Conservation (phyloP, 768 basidiomycete genomes). For the Boletales sp. region DNA sequence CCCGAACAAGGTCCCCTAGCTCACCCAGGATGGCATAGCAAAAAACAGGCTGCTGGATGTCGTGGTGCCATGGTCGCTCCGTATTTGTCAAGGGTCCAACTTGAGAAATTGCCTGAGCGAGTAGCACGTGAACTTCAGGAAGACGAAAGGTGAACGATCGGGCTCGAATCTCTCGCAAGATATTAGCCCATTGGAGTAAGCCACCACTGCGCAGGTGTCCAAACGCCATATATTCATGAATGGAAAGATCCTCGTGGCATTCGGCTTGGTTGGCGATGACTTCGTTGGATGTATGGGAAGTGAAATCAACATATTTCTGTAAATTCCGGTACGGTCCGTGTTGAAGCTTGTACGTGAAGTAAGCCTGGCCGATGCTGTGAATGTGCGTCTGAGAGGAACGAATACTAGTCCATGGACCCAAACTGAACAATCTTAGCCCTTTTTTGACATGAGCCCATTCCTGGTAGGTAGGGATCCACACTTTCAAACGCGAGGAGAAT, state of each 20-base stretch:
- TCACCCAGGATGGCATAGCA: slow-evolving; percentile 32
- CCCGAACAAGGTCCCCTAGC: slow-evolving; percentile 28
- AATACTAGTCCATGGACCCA: slow-evolving; percentile 13
- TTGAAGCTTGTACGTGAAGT: slow-evolving; percentile 32
- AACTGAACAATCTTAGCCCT: slow-evolving; percentile 27
- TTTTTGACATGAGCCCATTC: slow-evolving; percentile 26
- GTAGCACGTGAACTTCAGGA: slow-evolving; percentile 38
- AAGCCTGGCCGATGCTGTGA: slow-evolving; percentile 4
- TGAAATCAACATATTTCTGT: slow-evolving; percentile 33
- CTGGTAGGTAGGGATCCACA: slow-evolving; percentile 16
- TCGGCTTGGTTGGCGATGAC: slow-evolving; percentile 39
- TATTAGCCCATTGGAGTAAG: slow-evolving; percentile 48
- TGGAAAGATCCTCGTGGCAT: slow-evolving; percentile 36
- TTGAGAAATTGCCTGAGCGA: slow-evolving; percentile 43
- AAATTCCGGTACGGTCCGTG: slow-evolving; percentile 32
- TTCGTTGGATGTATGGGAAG: slow-evolving; percentile 38
- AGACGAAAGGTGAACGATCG: slow-evolving; percentile 35
- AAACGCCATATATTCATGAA: slow-evolving; percentile 45
- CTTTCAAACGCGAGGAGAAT: slow-evolving; percentile 24
- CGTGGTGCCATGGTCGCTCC: slow-evolving; percentile 37
- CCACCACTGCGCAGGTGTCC: slow-evolving; percentile 43
- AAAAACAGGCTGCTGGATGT: slow-evolving; percentile 32
- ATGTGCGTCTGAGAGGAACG: slow-evolving; percentile 17
- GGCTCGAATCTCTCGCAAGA: slow-evolving; percentile 38
- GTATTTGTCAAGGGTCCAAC: slow-evolving; percentile 28